phyloP scores from a whole-genome alignment of 2,329 filamentous ascomycete genomes.

The Elsinoe ampelina region DNA sequence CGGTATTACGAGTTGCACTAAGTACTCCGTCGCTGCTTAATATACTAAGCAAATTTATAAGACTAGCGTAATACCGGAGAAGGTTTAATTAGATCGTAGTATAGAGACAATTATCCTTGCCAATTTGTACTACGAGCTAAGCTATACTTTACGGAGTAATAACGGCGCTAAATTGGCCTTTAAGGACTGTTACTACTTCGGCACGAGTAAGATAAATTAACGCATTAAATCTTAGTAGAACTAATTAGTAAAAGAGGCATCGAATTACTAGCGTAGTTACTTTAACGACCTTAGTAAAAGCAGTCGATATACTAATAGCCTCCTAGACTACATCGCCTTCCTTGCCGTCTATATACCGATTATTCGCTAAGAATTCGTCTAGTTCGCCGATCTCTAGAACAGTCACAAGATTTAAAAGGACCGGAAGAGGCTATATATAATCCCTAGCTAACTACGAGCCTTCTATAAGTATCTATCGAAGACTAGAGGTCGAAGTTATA shows the following conservation, averaged over 20 bases:
- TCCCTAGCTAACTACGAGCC: too few species aligned
- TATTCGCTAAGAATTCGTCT: neutral
- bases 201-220: neutral
- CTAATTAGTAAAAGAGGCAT: neutral
- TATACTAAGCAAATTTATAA: neutral
- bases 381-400: neutral
- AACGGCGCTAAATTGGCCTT: neutral
- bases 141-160: neutral
- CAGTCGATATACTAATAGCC: too few species aligned
- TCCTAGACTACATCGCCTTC: too few species aligned
- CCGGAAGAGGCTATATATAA: too few species aligned
- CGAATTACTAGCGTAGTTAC: too few species aligned
- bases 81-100: neutral
- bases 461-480: neutral
- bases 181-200: neutral
- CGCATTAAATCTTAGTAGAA: neutral
- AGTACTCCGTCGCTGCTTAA: neutral
- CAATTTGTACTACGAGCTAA: neutral
- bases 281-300: too few species aligned
- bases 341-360: too few species aligned
- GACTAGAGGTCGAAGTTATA: neutral
- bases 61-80: neutral
- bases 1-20: neutral
- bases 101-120: neutral
- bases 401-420: neutral